Evolutionary conservation across 1,139 yeast genomes (phyloP), one percentile per base, ranked within the genome.

Genomic region (Diutina neorugosa): DNA sequence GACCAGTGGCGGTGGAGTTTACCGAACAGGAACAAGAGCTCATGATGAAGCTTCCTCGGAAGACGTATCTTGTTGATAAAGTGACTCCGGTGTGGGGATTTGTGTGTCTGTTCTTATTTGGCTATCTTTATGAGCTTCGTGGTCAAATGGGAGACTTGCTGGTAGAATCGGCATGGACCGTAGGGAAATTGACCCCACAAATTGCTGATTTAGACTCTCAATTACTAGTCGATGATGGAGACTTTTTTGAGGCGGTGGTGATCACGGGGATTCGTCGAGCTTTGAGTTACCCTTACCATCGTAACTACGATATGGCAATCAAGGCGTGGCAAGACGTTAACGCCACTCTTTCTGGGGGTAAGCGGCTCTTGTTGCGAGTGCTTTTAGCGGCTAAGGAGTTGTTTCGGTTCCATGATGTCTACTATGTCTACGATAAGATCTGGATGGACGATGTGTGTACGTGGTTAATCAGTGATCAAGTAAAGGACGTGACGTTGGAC

Each of bases 161-260:
- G 20, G 82, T 86, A 8, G 98, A 93, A 66, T 86, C 96, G 57
- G 90, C 95, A 0, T 93, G 98, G 98, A 84, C 94, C 0, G 77
- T 93, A 14, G 98, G 98, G 1, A 89, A 85, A 61, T 64, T 93
- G 41, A 71, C 83, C 0, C 96, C 98, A 0, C 93, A 88, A 60
- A 68, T 91, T 44, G 65, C 91, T 7, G 81, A 77, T 58, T 69
- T 93, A 47, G 98, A 90, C 63, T 70, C 79, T 11, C 79, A 76
- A 58, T 65, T 78, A 37, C 65, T 72, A 51, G 73, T 72, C 31
- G 66, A 68, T 31, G 44, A 44, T 5, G 47, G 52, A 14, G 66
- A 64, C 42, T 65, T 63, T 52, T 69, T 90, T 42, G 70, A 69
- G 52, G 79, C 83, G 0, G 65, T 83, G 0, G 71, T 86, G 2